Base-by-base conservation (phyloP, 768 basidiomycete genomes). In the Cytidiella melzeri region DNA sequence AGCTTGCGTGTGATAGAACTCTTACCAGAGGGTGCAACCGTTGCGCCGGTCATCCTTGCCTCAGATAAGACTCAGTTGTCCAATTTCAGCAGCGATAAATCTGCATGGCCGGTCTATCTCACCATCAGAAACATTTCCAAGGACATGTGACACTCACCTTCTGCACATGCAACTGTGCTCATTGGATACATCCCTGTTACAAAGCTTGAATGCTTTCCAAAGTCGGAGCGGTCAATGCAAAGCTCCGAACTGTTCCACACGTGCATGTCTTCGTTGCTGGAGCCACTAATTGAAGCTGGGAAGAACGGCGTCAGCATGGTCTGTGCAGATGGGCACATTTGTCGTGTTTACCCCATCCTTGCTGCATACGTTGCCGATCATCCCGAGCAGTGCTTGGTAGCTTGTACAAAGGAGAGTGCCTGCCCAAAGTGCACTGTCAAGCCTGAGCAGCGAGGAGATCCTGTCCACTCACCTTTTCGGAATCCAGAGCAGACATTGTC, bases 61-160 rank as follows among this genome's bases (percentile, higher is more conserved):
- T 56, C 64, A 1, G 66, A 69, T 50, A 66, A 66, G 47, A 67
- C 67, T 0, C 53, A 58, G 21, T 54, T 47, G 43, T 64, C 53
- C 11, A 56, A 18, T 42, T 62, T 56, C 38, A 51, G 52, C 25
- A 60, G 66, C 0, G 53, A 64, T 44, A 65, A 66, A 42, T n/a
- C 41, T 0, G 66, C 65, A 12, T 68, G 61, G 50, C 67, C 66
- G 0, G 62, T 68, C 0, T 67, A 68, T 37, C 39, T 68, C 6
- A 62, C 56, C 7, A 57, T 68, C 28, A 65, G 67, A 1, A 68
- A 67, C 48, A 56, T 68, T 12, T 24, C 47, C 5, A 64, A 61
- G 27, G 39, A 39, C 1, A 27, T 53, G 0, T 55, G 65, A 0
- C 55, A 60, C 15, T 38, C 58, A 45, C 55, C 58, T 6, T 56